phyloP scores from a whole-genome alignment of 345 rosid species.

The Linum tenue region DNA sequence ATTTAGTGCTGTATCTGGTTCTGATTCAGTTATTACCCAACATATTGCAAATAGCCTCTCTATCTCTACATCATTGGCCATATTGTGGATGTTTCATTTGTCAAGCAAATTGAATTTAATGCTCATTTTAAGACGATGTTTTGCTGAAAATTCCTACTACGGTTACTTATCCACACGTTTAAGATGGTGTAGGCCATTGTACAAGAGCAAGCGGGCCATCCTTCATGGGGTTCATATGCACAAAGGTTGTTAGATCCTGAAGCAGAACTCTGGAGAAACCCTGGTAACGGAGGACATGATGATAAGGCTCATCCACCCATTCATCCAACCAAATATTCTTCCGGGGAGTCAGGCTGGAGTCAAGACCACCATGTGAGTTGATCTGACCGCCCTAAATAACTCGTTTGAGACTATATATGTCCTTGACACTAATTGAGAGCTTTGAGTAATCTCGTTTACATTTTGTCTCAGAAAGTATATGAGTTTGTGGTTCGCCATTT shows the following conservation, averaged over 20 bases:
- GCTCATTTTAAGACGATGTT: not conserved
- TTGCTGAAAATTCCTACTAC: not conserved
- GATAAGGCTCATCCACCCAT: conserved; percentile 99
- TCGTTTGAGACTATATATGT: not conserved
- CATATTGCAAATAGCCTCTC: not conserved
- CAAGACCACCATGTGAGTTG: conserved; percentile 74
- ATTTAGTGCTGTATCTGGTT: conserved; percentile 17
- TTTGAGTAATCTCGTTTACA: conserved; percentile 2
- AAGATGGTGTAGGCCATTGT: conserved; percentile 52
- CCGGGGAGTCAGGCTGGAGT: conserved; percentile 79
- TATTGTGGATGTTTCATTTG: not conserved
- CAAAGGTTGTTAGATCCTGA: conserved; percentile 65
- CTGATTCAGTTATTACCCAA: conserved; percentile 5
- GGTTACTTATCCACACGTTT: not conserved
- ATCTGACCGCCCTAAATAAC: not conserved
- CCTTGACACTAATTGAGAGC: not conserved
- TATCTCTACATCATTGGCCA: not conserved
- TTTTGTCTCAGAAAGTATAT: conserved; percentile 59
- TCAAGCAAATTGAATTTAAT: not conserved
- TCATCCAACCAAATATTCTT: conserved; percentile 89
- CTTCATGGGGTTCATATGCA: conserved; percentile 88
- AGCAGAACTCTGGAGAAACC: conserved; percentile 87
- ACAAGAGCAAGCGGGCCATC: conserved; percentile 78
- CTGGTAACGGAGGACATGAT: conserved; percentile 90
- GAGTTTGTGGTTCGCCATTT: conserved; percentile 96